A percentile compares a stretch with the other conserved stretches of the same genome.
phyloP scores from a whole-genome alignment of 192 early-diverging fungal genomes.

The Lunasporangiospora selenospora region DNA sequence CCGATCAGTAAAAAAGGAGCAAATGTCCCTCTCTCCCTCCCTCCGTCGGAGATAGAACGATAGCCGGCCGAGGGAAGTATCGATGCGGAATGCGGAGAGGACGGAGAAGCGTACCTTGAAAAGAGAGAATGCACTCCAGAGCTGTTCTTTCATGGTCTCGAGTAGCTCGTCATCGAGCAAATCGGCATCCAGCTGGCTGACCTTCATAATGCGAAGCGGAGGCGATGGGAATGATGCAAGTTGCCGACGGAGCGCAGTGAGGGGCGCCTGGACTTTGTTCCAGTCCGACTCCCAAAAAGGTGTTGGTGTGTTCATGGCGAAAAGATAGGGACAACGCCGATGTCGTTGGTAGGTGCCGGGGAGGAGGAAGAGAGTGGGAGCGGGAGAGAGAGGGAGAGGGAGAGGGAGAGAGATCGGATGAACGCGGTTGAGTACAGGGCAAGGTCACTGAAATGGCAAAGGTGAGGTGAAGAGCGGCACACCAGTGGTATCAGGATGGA shows the following conservation, averaged over 20 bases:
- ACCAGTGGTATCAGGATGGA: too few species aligned
- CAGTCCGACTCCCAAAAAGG: slow-evolving; percentile 60
- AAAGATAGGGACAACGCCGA: too few species aligned
- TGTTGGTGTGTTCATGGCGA: slow-evolving; percentile 11
- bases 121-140: slow-evolving; percentile 72
- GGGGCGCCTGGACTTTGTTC: slow-evolving; percentile 57
- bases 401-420: not conserved
- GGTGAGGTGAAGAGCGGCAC: too few species aligned
- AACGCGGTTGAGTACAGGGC: not conserved
- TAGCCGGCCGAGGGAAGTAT: too few species aligned
- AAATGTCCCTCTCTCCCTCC: not conserved
- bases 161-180: slow-evolving; percentile 81
- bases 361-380: not conserved
- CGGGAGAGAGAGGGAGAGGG: not conserved
- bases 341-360: not conserved
- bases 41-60: slow-evolving; percentile 11
- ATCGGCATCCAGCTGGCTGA: slow-evolving; percentile 86
- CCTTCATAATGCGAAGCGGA: slow-evolving; percentile 70
- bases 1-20: not conserved
- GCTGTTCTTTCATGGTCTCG: slow-evolving; percentile 78
- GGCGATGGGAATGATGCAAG: slow-evolving; percentile 58
- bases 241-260: slow-evolving; percentile 53
- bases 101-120: slow-evolving; percentile 59
- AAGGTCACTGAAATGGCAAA: too few species aligned
- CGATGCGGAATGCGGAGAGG: too few species aligned